Evolutionary conservation across 1,139 yeast genomes (phyloP), one percentile per base, ranked within the genome.

Genomic region (Yamadazyma sp.): DNA sequence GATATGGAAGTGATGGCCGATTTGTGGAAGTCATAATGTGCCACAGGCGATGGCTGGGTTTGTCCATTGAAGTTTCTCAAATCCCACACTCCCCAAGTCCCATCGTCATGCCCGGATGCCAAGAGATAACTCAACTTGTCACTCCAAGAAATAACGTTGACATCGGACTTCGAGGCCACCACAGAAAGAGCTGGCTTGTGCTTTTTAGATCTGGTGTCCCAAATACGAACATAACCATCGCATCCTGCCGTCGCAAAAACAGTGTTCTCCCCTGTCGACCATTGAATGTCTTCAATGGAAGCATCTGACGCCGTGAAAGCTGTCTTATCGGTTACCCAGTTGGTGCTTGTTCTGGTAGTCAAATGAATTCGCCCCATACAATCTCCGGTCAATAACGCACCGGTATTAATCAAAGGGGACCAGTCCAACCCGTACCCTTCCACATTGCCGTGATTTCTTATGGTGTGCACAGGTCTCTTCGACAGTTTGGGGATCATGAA

Each of bases 1-100:
- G 94, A 86, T 49, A 92, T 88, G 3, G 96, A 84, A 2, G 98
- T 94, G 54, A 92, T 77, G 22, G 98, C 86, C 36, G 94, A 79
- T 62, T 87, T 87, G 68, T 94, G 98, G 87, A 92, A 94, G 54
- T 86, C 88, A 58, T 92, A 92, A 52, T 85, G 84, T 7, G 96
- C 98, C 24, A 91, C 97, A 12, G 95, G 94, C 14, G 80, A 66
- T 9, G 89, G 87, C 20, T 65, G 57, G 17, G 77, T 64, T 34
- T 71, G 66, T 36, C 79, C 78, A 48, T 79, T 77, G 67, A 94
- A 89, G 53, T 79, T 85, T 60, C 98, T 83, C 64, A 92, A 74
- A 69, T 92, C 99, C 98, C 99, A 92, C 31, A 92, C 94, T 39
- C 95, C 89, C 96, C 98, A 92, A 24, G 83, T 69, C 46, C 99